A percentile compares a stretch with the other conserved stretches of the same genome.
These are phyloP conservation scores for Cryptococcus wingfieldii DNA, from an alignment of 1,284 basidiomycete species.

Conservation along the genomic window DNA sequence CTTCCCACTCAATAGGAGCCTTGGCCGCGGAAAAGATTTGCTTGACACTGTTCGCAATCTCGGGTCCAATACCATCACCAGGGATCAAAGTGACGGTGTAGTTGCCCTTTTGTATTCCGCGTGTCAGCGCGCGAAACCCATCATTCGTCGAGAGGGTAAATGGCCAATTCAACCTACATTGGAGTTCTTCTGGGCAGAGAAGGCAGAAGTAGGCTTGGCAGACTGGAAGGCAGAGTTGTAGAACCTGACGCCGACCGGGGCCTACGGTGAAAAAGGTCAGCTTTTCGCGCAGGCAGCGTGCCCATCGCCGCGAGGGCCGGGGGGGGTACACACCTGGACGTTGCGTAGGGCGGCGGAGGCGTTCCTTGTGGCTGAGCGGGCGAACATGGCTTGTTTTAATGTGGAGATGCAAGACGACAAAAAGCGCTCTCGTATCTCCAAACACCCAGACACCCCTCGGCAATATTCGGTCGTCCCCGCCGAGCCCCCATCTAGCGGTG, in stretches of 20 bases:
- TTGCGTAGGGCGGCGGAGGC: conserved; percentile 29
- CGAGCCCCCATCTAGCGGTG: no score
- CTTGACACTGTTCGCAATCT: conserved; percentile 95
- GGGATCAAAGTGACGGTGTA: conserved; percentile 57
- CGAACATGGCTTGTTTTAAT: conserved; percentile 22
- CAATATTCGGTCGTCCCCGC: no score
- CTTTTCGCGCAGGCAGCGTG: not conserved
- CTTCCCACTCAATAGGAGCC: conserved; percentile 98
- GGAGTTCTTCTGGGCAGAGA: conserved; percentile 78
- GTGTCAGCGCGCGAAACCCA: not conserved
- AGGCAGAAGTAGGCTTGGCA: conserved; percentile 68
- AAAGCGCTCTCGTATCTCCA: not conserved
- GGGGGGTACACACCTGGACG: conserved; percentile 26
- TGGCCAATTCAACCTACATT: conserved; percentile 58
- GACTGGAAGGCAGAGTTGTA: conserved; percentile 46
- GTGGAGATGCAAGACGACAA: conserved; percentile 1
- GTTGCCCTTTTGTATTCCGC: conserved; percentile 65
- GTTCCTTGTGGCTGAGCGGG: conserved; percentile 26
- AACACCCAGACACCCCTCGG: not conserved
- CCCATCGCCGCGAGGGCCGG: not conserved
- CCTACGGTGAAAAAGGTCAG: conserved; percentile 7
- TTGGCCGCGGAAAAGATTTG: conserved; percentile 85
- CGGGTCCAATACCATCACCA: conserved; percentile 74
- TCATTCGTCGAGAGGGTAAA: no score
- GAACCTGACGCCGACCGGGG: conserved; percentile 23